Conservation (phyloP, 2,329 filamentous ascomycete genomes). For the Lasiodiplodia hormozganensis region DNA sequence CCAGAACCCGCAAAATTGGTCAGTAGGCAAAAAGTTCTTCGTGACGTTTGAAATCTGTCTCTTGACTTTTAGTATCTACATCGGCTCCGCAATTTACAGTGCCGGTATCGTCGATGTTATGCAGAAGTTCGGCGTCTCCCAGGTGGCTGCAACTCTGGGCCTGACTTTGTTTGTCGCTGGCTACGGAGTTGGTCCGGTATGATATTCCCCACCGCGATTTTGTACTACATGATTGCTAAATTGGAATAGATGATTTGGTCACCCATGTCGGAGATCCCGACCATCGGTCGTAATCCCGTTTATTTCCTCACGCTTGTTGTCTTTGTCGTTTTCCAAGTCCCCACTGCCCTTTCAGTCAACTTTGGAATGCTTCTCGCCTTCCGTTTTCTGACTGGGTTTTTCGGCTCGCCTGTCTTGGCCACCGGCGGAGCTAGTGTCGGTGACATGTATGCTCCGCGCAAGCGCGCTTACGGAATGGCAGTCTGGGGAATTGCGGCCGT, state of each 20-base stretch:
- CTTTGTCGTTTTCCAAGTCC: conserved; percentile 58
- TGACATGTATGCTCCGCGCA: conserved; percentile 52
- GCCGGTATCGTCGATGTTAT: conserved; percentile 48
- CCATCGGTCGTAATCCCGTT: conserved; percentile 53
- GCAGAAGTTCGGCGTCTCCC: conserved; percentile 48
- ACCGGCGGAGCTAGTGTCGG: conserved; percentile 55
- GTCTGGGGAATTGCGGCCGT: conserved; percentile 52
- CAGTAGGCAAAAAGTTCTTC: conserved; percentile 50
- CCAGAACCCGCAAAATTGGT: conserved; percentile 58
- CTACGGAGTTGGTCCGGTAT: conserved; percentile 42
- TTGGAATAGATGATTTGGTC: conserved; percentile 43
- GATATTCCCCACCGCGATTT: conserved; percentile 3
- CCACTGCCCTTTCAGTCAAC: conserved; percentile 54
- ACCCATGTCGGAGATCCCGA: conserved; percentile 57
- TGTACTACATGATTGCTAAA: background rate
- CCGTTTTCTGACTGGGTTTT: conserved; percentile 58
- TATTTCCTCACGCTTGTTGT: conserved; percentile 54
- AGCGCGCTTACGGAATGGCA: conserved; percentile 49
- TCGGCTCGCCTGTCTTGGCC: conserved; percentile 54
- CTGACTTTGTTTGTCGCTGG: conserved; percentile 46
- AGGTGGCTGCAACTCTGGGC: conserved; percentile 53
- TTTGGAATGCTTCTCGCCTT: conserved; percentile 60
- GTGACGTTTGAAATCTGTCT: conserved; percentile 57
- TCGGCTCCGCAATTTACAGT: conserved; percentile 55
- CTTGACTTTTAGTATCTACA: conserved; percentile 56